phyloP scores from a whole-genome alignment of 441 rosid genomes.

The Aquilaria agallochum region DNA sequence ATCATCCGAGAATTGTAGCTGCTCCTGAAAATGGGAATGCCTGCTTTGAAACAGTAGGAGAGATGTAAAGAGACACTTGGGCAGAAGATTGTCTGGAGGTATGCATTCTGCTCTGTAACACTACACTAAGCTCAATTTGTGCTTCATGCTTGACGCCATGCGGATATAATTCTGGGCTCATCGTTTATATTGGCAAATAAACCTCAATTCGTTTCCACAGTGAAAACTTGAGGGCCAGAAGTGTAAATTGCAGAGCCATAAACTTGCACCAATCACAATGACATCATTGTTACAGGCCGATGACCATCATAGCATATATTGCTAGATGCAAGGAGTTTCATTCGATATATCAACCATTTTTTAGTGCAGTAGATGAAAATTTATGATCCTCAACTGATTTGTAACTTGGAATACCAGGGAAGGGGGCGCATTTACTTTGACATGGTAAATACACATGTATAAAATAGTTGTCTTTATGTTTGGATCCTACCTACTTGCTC shows the following conservation, averaged over 20 bases:
- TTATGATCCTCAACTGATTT: slow-evolving; percentile 20
- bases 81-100: slow-evolving; percentile 25
- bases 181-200: slow-evolving; percentile 20
- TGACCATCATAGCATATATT: slow-evolving; percentile 22
- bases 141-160: slow-evolving; percentile 24
- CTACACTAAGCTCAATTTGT: slow-evolving; percentile 13
- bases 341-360: slow-evolving; percentile 10
- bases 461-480: background rate
- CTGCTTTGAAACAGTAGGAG: slow-evolving; percentile 30
- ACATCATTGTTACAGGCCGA: slow-evolving; percentile 8
- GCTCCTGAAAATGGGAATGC: slow-evolving; percentile 44
- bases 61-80: slow-evolving; percentile 16
- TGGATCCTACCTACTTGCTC: no score
- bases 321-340: slow-evolving; percentile 21
- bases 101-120: slow-evolving; percentile 17
- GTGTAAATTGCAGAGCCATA: slow-evolving; percentile 27
- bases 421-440: slow-evolving; percentile 1
- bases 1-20: slow-evolving; percentile 30
- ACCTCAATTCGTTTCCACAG: slow-evolving; percentile 16
- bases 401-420: slow-evolving; percentile 16
- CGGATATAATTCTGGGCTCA: slow-evolving; percentile 16
- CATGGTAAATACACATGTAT: background rate
- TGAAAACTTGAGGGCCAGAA: slow-evolving; percentile 17
- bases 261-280: background rate
- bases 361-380: slow-evolving; percentile 15